Evolutionary conservation across 2,329 filamentous ascomycete genomes (phyloP).

Genomic region (Chaetothyriales sp.): DNA sequence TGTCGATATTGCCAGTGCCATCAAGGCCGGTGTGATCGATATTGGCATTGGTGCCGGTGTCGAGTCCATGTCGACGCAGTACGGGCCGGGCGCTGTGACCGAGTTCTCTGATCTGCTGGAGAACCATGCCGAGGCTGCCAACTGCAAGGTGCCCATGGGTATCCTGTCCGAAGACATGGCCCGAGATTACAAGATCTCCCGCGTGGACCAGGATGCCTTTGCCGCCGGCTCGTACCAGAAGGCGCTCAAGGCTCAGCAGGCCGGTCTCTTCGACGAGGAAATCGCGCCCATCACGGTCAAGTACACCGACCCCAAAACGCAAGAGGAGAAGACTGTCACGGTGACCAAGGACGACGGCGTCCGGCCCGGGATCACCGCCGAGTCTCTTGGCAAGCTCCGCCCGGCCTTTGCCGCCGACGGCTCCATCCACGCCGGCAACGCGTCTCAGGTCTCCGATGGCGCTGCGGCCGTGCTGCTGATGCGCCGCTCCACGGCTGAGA

Average conservation of each 20-base stretch:
- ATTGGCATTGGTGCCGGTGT: slow-evolving; percentile 87
- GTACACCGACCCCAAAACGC: slow-evolving; percentile 80
- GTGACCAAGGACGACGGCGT: slow-evolving; percentile 81
- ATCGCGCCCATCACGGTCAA: slow-evolving; percentile 77
- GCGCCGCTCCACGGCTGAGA: slow-evolving; percentile 82
- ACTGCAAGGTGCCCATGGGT: slow-evolving; percentile 98
- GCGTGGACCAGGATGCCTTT: slow-evolving; percentile 74
- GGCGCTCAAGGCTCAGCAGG: slow-evolving; percentile 68
- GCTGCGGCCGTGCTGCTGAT: slow-evolving; percentile 91
- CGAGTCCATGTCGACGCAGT: slow-evolving; percentile 89
- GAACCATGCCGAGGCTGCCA: slow-evolving; percentile 63
- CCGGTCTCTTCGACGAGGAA: slow-evolving; percentile 85
- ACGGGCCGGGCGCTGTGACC: slow-evolving; percentile 74
- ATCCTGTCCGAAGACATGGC: slow-evolving; percentile 90
- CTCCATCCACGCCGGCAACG: slow-evolving; percentile 90
- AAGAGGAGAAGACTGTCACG: slow-evolving; percentile 68
- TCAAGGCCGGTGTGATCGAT: slow-evolving; percentile 85
- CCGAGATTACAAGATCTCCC: slow-evolving; percentile 60
- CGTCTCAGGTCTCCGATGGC: slow-evolving; percentile 88
- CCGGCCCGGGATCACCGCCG: slow-evolving; percentile 67
- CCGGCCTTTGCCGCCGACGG: slow-evolving; percentile 85
- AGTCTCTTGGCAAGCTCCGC: slow-evolving; percentile 80
- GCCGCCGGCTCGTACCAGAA: slow-evolving; percentile 89
- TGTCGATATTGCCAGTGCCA: slow-evolving; percentile 87
- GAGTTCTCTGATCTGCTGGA: slow-evolving; percentile 90